Percentiles rank a stretch among this genome's conserved stretches.
These are phyloP conservation scores for Porodaedalea pini DNA, from an alignment of 1,284 basidiomycete species.

Conservation along the genomic window DNA sequence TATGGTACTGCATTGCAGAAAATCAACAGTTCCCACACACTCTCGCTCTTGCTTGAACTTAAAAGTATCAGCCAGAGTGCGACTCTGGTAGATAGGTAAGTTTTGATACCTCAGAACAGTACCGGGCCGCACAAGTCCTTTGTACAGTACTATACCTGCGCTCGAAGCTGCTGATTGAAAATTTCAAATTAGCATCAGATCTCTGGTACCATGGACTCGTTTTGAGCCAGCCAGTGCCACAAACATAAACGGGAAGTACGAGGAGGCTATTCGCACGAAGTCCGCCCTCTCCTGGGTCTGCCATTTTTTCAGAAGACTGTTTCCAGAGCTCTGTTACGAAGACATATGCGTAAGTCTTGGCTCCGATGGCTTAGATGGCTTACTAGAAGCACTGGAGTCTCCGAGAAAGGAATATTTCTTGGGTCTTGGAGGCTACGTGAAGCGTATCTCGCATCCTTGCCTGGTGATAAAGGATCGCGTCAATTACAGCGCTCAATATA, in stretches of 20 bases:
- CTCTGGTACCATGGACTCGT: neutral
- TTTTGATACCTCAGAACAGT: too few relatives aligned
- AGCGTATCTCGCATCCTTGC: neutral
- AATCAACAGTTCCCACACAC: too few relatives aligned
- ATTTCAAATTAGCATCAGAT: neutral
- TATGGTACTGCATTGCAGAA: too few relatives aligned
- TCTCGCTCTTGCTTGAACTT: too few relatives aligned
- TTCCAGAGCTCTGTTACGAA: slow-evolving; percentile 2
- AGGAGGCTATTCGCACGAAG: slow-evolving; percentile 2
- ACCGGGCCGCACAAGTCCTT: too few relatives aligned
- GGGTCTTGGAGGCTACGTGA: neutral
- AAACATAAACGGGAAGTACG: neutral
- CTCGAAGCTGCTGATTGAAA: slow-evolving; percentile 2
- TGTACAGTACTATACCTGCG: neutral
- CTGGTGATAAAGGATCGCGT: neutral
- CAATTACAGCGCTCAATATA: neutral
- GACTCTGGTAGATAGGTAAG: too few relatives aligned
- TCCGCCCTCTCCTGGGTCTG: neutral
- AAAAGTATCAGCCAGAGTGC: too few relatives aligned
- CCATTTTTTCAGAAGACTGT: neutral
- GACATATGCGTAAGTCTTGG: slow-evolving; percentile 11
- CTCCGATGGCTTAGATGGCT: neutral
- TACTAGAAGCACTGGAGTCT: neutral
- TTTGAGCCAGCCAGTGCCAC: neutral
- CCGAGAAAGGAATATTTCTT: neutral